Evolutionary conservation across 148 eudicot species (phyloP), one percentile per base, ranked within the genome.

Genomic region (Rhododendron mucronatum): DNA sequence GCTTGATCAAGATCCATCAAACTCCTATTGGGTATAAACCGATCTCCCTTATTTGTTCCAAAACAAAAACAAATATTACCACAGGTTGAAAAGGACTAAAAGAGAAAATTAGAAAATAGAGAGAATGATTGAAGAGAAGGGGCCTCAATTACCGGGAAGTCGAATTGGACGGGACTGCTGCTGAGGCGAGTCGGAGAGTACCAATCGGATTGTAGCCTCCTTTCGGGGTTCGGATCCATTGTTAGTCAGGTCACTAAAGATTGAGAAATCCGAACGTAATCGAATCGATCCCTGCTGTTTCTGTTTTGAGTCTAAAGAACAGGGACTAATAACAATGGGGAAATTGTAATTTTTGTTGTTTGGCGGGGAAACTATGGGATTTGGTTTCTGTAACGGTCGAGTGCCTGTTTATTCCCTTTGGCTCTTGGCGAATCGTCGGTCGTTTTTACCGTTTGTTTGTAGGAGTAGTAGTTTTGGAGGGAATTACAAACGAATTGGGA

Each of bases 1-100:
- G 92, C 92, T 80, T 86, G 91, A 86, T 91, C 90, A 78, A 89
- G 87, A 89, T 91, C 89, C 92, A 91, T 91, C 87, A 91, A 89
- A 82, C 92, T 91, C 91, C 92, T 69, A 77, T 85, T 91, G 51
- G 92, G 92, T 87, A 91, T 91, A 47, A 89, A 91, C 53, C 92
- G 85, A 85, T 91, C 92, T 14, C 92, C 92, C 92, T 90, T 55
- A 59, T 57, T 37, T 3, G 5, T 18, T 26, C 47, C 57, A 80
- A 80, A 63, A 20, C 7, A 50, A 61, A 59, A 8, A 47, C 18
- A 75, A 18, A 33, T 5, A 33, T 69, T 30, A 84, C 4, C 79
- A 84, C 12, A 55, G 47, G 28, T 57, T 20, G 20, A 55, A 53
- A 1, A 55, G 0, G 1, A 18, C 37, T 55, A 18, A 18, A 55